Evolutionary conservation across 2,329 filamentous ascomycete species (phyloP), one percentile per base, ranked within the genome.

Genomic region (Sarocladium kiliense): DNA sequence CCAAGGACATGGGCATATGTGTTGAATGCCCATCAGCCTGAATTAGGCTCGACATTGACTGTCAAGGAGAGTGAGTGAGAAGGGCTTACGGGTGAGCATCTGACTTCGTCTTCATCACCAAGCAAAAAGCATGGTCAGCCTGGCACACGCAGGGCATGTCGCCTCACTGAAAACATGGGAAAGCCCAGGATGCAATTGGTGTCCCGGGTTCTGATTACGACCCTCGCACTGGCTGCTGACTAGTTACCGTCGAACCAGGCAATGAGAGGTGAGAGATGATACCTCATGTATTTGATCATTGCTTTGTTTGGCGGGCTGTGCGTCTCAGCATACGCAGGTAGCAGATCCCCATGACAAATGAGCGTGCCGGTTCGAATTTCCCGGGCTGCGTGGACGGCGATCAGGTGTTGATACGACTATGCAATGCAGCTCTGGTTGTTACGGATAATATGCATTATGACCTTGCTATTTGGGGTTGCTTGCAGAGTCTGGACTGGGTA

Each of bases 61-160:
- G n/a, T n/a, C 30, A 34, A 34, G 36, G 16, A 44, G n/a, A 16
- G 25, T 27, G n/a, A 47, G 14, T n/a, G n/a, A 30, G 12, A 30
- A 6, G 4, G 16, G 21, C n/a, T 23, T 5, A 30, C 19, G n/a
- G 25, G 21, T 11, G 14, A 21, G 25, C 10, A 30, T 47, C 21
- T 18, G 44, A 32, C 12, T 32, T 32, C 30, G 6, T 32, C 7
- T 32, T 12, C 7, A 32, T 12, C 12, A 32, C 27, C 44, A 47
- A 4, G n/a, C 44, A 27, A 3, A 44, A 7, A 23, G 39, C 7
- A 23, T 18, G 44, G 23, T 27, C 25, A 47, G 44, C 16, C 36
- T 39, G 41, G 9, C 44, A 47, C 44, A 47, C 25, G 44, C 44
- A 47, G 44, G 44, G 11, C 44, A 47, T 6, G 44, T 47, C 44